Percentiles rank a stretch among this genome's conserved stretches.
These are phyloP conservation scores for Escallonia herrerae DNA, from an alignment of 129 eudicot species.

Conservation along the genomic window DNA sequence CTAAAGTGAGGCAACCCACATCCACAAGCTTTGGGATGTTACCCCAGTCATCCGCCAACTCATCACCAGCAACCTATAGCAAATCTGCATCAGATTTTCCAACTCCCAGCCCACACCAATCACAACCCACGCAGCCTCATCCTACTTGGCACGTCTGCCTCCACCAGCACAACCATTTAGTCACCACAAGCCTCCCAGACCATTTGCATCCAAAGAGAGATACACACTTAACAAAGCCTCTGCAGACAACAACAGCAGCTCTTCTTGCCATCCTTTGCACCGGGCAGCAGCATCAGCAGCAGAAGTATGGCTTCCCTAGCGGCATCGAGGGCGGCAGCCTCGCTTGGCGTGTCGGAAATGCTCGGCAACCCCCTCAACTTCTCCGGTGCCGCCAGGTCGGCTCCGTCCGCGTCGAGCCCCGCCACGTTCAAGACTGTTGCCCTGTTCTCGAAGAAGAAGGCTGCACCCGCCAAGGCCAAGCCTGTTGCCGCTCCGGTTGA, in stretches of 20 bases:
- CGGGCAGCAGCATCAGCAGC: constrained; percentile 1
- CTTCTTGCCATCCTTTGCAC: not conserved
- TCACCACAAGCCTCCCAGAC: constrained; percentile 3
- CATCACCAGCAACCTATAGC: constrained; percentile 35
- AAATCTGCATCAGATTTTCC: constrained; percentile 40
- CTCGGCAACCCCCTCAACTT: constrained; percentile 52
- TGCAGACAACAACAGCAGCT: not conserved
- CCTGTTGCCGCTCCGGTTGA: constrained; percentile 44
- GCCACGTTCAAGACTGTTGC: constrained; percentile 59
- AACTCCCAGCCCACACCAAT: constrained; percentile 35
- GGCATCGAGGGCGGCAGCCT: constrained; percentile 42
- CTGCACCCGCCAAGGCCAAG: constrained; percentile 65
- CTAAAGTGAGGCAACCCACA: constrained; percentile 23
- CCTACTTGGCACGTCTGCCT: constrained; percentile 53
- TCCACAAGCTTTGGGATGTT: constrained; percentile 24
- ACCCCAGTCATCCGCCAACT: constrained; percentile 43
- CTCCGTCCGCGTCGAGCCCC: constrained; percentile 33
- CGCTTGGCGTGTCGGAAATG: constrained; percentile 65
- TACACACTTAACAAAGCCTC: not conserved
- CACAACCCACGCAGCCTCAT: constrained; percentile 18
- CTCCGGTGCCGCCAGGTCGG: constrained; percentile 36
- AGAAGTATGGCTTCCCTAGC: constrained; percentile 73
- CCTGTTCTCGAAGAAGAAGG: constrained; percentile 75
- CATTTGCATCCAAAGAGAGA: too few relatives aligned
- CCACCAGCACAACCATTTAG: constrained; percentile 67